Evolutionary conservation across 768 basidiomycete species (phyloP), one percentile per base, ranked within the genome.

Genomic region (Chalciporus sphaerocephalus): DNA sequence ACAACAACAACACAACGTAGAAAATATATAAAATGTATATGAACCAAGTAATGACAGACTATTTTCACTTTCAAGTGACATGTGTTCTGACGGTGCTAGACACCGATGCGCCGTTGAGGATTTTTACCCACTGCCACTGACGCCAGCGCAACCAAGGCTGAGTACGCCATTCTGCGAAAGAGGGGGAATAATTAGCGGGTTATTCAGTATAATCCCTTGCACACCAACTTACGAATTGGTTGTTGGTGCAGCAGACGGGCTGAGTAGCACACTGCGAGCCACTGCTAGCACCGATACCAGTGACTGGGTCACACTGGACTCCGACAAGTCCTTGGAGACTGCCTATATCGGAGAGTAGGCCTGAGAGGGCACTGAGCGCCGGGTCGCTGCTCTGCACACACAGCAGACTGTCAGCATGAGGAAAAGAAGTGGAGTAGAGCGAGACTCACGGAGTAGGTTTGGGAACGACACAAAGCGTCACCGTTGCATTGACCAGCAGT

Each of bases 161-260:
- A 30, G 13, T 15, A 30, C 13, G 28, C 28, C 28, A n/a, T 30
- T 30, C 28, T 30, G 28, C n/a, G 28, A 30, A 15, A n/a, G 28
- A 8, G 13, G 15, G 28, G 13, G 28, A 30, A n/a, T n/a, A 15
- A 41, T 32, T 28, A 40, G 41, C 28, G 32, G 41, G 17, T 37
- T 20, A 6, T 37, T 34, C 20, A 23, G 12, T 25, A 13, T n/a
- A 4, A 3, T 30, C 2, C 6, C 13, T 30, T 3, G 13, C 9
- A 28, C 4, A 15, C 2, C 13, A 16, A 30, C 44, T 33, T 27
- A 45, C 44, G 16, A n/a, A 36, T 15, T 5, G 7, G 11, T 45
- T 38, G 6, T 15, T 22, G 15, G 21, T 45, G 44, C 44, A 45
- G 30, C 38, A 45, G 11, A 45, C 30, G 22, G 44, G 44, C 38